Base-by-base conservation (phyloP, 306 rosid genomes). In the Vigna unguiculata region DNA sequence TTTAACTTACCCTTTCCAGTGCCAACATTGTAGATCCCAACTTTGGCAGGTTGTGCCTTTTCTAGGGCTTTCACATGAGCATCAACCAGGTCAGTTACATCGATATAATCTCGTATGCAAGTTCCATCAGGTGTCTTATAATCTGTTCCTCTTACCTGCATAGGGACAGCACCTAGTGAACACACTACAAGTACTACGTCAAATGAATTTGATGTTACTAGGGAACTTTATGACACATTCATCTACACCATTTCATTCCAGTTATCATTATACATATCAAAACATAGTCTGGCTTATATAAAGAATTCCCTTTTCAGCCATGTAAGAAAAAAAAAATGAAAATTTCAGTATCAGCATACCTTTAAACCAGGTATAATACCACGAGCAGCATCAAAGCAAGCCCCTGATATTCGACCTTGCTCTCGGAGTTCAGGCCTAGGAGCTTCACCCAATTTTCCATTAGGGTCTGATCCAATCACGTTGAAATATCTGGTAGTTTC, bases 311-410 rank as follows among this genome's bases (percentile, higher is more conserved):
- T 1, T 81, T 65, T n/a, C 28, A 38, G 22, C 22, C 17, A 25
- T 9, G 43, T 63, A 58, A 75, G 63, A 16, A 41, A 53, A 16
- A 51, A 64, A 70, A 36, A 2, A 54, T 4, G 41, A 54, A 72
- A 66, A 74, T 24, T 67, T 57, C 32, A 40, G 41, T 54, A 74
- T 58, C 51, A 25, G 34, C 76, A 59, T 89, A 91, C 99, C 98
- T 90, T 88, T 54, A 95, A 85, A 48, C 97, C 99, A 20, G 91
- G 88, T 63, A 83, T 85, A 54, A 89, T 91, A 74, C 97, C 88
- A 32, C 98, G 96, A 62, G 98, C 99, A 17, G 99, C 99, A 79
- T 95, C 99, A 64, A 95, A 95, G 84, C 99, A 95, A 67, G 99
- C 99, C 77, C 98, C 99, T 3, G 99, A 95, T 70, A 95, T 95